Percentiles rank a stretch among this genome's conserved stretches.
Conservation (phyloP, 805 yeast species). For the Cyberlindnera euphorbiiphila region DNA sequence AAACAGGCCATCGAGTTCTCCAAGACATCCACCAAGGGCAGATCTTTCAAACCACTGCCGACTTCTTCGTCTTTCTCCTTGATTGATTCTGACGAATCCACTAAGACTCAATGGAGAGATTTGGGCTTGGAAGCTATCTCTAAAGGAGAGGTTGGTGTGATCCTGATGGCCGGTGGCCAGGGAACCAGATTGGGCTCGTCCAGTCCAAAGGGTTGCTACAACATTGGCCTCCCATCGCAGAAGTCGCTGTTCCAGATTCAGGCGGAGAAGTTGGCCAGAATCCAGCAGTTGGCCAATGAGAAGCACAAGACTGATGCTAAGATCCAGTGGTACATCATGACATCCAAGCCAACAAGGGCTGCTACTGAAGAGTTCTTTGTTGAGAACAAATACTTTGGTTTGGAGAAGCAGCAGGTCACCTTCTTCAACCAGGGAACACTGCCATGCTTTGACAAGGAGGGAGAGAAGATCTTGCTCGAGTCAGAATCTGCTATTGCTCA, state of each 20-base stretch:
- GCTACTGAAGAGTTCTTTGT: slow-evolving; percentile 72
- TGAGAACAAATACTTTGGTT: slow-evolving; percentile 66
- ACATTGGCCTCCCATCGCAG: slow-evolving; percentile 78
- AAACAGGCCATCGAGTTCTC: slow-evolving; percentile 41
- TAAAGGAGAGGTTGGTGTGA: slow-evolving; percentile 75
- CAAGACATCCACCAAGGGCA: slow-evolving; percentile 25
- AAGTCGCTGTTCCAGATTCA: slow-evolving; percentile 89
- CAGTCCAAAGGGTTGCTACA: slow-evolving; percentile 91
- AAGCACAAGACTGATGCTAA: slow-evolving; percentile 28
- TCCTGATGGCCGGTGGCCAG: slow-evolving; percentile 97
- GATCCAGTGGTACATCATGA: slow-evolving; percentile 91
- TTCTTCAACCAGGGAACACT: slow-evolving; percentile 94
- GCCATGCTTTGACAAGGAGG: slow-evolving; percentile 78
- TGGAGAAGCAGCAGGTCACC: slow-evolving; percentile 51
- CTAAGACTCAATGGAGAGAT: slow-evolving; percentile 22
- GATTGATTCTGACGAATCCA: slow-evolving; percentile 28
- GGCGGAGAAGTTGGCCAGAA: slow-evolving; percentile 72
- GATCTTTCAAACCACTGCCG: slow-evolving; percentile 46
- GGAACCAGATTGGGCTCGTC: slow-evolving; percentile 92
- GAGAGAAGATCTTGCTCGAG: slow-evolving; percentile 64
- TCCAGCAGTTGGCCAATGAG: slow-evolving; percentile 52
- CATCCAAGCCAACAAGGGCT: slow-evolving; percentile 79
- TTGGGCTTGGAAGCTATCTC: slow-evolving; percentile 68
- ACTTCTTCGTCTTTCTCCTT: slow-evolving; percentile 46
- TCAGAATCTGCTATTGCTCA: slow-evolving; percentile 55